phyloP scores from a whole-genome alignment of 1,284 basidiomycete genomes.

The Abortiporus biennis region DNA sequence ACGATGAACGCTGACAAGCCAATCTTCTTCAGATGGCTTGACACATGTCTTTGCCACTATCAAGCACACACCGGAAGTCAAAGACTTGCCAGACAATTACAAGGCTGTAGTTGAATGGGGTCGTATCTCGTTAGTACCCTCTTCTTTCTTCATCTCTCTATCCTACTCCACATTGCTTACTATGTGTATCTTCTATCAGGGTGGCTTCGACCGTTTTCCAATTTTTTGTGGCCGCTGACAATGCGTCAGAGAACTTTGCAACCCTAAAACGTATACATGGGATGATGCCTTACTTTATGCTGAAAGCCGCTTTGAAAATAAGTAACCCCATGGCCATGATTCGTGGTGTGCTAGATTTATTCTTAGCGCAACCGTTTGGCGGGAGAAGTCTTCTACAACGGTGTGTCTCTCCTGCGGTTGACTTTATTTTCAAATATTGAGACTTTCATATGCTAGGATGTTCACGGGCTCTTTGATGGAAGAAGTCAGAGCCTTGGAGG shows the following conservation, averaged over 20 bases:
- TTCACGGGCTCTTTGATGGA: constrained; percentile 89
- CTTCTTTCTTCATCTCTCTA: constrained; percentile 21
- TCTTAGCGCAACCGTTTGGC: constrained; percentile 97
- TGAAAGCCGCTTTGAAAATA: constrained; percentile 88
- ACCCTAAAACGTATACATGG: constrained; percentile 91
- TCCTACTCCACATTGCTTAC: no score
- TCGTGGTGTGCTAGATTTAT: constrained; percentile 86
- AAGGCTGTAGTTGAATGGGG: constrained; percentile 94
- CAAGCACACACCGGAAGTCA: constrained; percentile 74
- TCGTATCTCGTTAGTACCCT: constrained; percentile 90
- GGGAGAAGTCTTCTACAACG: constrained; percentile 87
- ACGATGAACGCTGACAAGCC: constrained; percentile 5
- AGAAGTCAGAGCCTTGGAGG: constrained; percentile 79
- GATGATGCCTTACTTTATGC: constrained; percentile 96
- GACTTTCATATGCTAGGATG: constrained; percentile 58
- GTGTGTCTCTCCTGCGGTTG: constrained; percentile 40
- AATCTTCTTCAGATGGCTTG: constrained; percentile 63
- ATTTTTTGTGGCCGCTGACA: constrained; percentile 89
- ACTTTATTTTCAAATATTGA: not conserved
- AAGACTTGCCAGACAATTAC: constrained; percentile 82
- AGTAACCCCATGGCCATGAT: constrained; percentile 98
- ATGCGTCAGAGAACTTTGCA: constrained; percentile 85
- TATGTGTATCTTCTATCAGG: constrained; percentile 28
- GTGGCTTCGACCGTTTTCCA: constrained; percentile 96
- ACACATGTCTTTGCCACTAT: constrained; percentile 85